Base-by-base conservation (phyloP, 768 basidiomycete genomes). In the Kwoniella dejecticola region DNA sequence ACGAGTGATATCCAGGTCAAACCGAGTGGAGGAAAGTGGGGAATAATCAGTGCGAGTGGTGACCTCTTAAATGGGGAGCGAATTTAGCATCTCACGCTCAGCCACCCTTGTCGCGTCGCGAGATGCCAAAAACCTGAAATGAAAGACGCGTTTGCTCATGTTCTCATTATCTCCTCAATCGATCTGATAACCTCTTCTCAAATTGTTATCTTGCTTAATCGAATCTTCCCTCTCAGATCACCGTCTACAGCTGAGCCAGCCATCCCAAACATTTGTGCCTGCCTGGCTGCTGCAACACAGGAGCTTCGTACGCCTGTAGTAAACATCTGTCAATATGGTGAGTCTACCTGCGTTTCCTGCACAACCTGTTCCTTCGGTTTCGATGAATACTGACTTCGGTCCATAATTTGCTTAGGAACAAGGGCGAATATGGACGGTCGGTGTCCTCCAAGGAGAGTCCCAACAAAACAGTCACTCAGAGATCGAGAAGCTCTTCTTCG, bases 401-500 rank as follows among this genome's bases (percentile, higher is more conserved):
- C 8, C 27, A 7, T 0, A 24, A 23, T 30, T 26, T 10, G 19
- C 27, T 17, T 42, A 62, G 60, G 60, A 62, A 54, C 60, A 62
- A 62, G 60, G 60, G 19, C 41, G 60, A 33, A 42, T 62, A 44
- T 62, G 60, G 60, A 42, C 60, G 6, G 53, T 62, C 26, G 60
- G 60, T 10, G 60, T 62, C 6, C 52, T 62, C 8, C 38, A 46
- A 49, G 60, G 60, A 15, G 60, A 62, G 8, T 13, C n/a, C 17
- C 60, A 47, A 40, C 60, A 46, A 84, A 90, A 92, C 19, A 83
- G 86, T 0, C 88, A 89, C 4, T 88, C 91, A 3, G 88, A 91
- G 72, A 86, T 86, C 0, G 91, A 92, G 74, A 87, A 86, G 72
- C 81, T 88, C 26, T 82, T 95, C 23, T 83, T 87, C 52, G 89